Evolutionary conservation across 148 eudicot genomes (phyloP), one percentile per base, ranked within the genome.

Genomic region (Dysphania ambrosioides): DNA sequence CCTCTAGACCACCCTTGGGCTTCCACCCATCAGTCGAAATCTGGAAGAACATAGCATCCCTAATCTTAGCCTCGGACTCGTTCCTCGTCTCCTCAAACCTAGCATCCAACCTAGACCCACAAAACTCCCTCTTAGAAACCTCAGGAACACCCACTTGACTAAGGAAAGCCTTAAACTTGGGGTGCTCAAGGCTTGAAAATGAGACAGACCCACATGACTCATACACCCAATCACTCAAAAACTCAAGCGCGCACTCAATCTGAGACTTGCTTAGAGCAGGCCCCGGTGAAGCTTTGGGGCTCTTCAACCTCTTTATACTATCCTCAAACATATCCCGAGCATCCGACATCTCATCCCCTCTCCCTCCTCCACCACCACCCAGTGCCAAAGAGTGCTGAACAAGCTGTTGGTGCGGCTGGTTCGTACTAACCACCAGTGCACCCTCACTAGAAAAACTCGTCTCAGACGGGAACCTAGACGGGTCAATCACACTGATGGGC

Each of bases 21-120:
- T 87, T 90, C 98, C 97, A 92, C 8, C 98, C 98, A 79, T 95
- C 91, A 4, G 90, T 83, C 0, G 84, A 79, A 70, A 95, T 72
- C 59, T 95, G 99, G 24, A 95, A 95, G 83, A 90, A 95, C 83
- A 86, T 76, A 2, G 97, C 93, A 34, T 95, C 99, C 18, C 88
- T 85, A 38, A 95, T 86, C 65, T 82, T 82, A 8, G 84, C 82
- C 70, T 95, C 91, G 0, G 91, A 79, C 63, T 90, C 94, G 3
- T 78, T 72, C 78, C 87, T 87, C 0, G 81, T 85, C 67, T 86
- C 86, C 66, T 89, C 90, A 35, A 84, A 95, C 84, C 82, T 92
- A 26, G 82, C 69, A 78, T 95, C 96, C 27, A 95, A 82, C 82
- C 97, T 86, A 4, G 87, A 70, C 40, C 97, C 96, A 23, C 72